Percentiles rank a stretch among this genome's conserved stretches.
Evolutionary conservation across 768 basidiomycete species (phyloP).

Genomic region (Tulasnella sp.): DNA sequence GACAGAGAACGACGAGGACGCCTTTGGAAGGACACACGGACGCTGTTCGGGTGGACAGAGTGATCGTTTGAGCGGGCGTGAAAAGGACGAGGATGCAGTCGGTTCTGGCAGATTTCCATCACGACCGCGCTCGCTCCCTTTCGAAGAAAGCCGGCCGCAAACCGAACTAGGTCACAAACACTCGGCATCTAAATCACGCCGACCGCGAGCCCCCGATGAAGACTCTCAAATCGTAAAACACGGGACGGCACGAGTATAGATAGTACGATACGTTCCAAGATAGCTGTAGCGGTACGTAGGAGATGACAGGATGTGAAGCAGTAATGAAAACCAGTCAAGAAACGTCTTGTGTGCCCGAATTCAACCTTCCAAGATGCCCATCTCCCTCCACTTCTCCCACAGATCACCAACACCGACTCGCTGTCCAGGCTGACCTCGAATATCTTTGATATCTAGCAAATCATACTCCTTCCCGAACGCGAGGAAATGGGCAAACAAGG

Average conservation of each 20-base stretch:
- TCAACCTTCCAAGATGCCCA: conserved; percentile 50
- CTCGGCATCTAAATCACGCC: neutral
- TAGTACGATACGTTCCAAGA: neutral
- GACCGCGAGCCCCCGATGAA: neutral
- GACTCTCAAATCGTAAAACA: neutral
- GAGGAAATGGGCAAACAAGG: conserved; percentile 94
- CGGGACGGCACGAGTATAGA: neutral
- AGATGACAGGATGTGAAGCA: neutral
- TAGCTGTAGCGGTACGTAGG: neutral
- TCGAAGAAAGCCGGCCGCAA: neutral
- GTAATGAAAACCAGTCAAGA: neutral
- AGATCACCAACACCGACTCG: conserved; percentile 63
- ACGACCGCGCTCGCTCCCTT: neutral
- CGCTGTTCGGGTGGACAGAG: neutral
- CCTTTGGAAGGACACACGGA: neutral
- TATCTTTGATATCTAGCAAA: conserved; percentile 71
- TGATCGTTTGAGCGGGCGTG: neutral
- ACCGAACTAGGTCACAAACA: neutral
- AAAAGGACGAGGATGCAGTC: neutral
- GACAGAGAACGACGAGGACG: neutral
- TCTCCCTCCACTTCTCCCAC: conserved; percentile 84
- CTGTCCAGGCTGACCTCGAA: conserved; percentile 51
- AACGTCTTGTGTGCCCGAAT: neutral
- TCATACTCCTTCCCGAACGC: conserved; percentile 94
- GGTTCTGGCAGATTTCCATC: neutral